phyloP scores from a whole-genome alignment of 2,329 filamentous ascomycete genomes.

The Aspergillus costaricaensis region DNA sequence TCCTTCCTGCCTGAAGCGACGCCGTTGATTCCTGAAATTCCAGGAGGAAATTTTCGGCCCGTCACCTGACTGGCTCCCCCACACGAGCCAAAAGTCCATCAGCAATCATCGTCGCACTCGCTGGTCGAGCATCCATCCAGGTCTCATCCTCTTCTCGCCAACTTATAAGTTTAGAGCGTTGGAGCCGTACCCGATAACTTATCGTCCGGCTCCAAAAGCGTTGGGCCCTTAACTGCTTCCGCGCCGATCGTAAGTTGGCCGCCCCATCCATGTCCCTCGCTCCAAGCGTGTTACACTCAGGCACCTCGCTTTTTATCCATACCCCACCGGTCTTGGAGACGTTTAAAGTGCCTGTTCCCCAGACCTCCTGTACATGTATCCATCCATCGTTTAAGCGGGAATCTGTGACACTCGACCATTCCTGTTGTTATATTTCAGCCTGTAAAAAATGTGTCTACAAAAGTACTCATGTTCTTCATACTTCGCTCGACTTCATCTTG shows the following conservation, averaged over 20 bases:
- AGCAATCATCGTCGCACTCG: constrained; percentile 8
- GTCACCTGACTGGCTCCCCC: constrained; percentile 34
- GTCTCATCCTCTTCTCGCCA: constrained; percentile 9
- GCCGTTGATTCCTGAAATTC: constrained; percentile 7
- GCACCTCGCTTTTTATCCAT: constrained; percentile 12
- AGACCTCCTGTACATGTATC: constrained; percentile 1
- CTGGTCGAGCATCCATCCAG: constrained; percentile 8
- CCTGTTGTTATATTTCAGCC: not conserved
- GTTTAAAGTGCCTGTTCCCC: constrained; percentile 5
- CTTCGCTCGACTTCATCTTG: not conserved
- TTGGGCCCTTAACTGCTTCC: constrained; percentile 23
- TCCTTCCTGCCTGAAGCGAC: constrained; percentile 2
- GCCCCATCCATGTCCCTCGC: constrained; percentile 15
- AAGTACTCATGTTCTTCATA: constrained; percentile 1
- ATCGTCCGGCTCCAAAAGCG: constrained; percentile 12
- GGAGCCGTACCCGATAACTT: constrained; percentile 10
- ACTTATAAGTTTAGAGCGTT: constrained; percentile 15
- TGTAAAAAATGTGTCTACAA: not conserved
- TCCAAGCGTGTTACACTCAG: constrained; percentile 2
- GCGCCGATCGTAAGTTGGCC: constrained; percentile 39
- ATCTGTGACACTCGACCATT: not conserved
- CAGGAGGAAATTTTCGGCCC: constrained; percentile 23
- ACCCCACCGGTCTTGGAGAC: constrained; percentile 17
- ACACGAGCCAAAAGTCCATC: constrained; percentile 12
- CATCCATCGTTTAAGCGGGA: not conserved